Evolutionary conservation across 129 eudicot genomes (phyloP).

Genomic region (Centella asiatica): DNA sequence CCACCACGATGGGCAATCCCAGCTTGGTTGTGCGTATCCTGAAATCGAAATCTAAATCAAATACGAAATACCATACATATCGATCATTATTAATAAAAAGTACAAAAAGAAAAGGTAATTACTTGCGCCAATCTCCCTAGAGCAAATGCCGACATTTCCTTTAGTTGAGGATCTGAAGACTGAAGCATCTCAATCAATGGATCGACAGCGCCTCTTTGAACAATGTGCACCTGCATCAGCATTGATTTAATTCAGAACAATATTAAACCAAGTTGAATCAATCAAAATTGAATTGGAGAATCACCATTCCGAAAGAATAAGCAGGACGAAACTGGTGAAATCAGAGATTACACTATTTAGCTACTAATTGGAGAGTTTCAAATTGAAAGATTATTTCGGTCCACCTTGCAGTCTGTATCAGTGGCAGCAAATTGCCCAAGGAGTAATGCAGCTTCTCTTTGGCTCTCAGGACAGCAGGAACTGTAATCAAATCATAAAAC

Average conservation of each 20-base stretch:
- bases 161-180: constrained; percentile 62
- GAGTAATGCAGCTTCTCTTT: constrained; percentile 93
- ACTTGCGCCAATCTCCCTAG: constrained; percentile 95
- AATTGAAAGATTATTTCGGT: constrained; percentile 4
- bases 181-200: constrained; percentile 82
- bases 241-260: neutral
- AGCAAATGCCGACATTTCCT: constrained; percentile 91
- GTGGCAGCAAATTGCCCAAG: constrained; percentile 96
- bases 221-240: constrained; percentile 75
- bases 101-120: constrained; percentile 6
- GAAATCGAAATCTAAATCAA: constrained; percentile 16
- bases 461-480: constrained; percentile 87
- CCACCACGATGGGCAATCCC: constrained; percentile 71
- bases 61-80: neutral
- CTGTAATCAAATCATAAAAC: constrained; percentile 27
- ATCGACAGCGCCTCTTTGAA: constrained; percentile 90
- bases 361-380: neutral
- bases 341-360: neutral
- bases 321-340: neutral
- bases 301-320: neutral
- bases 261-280: neutral
- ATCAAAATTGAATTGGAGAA: neutral
- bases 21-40: constrained; percentile 73
- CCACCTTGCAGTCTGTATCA: constrained; percentile 96
- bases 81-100: no score